These are phyloP conservation scores for Penicillium cinerascens DNA, from an alignment of 495 filamentous ascomycete species.

Conservation along the genomic window DNA sequence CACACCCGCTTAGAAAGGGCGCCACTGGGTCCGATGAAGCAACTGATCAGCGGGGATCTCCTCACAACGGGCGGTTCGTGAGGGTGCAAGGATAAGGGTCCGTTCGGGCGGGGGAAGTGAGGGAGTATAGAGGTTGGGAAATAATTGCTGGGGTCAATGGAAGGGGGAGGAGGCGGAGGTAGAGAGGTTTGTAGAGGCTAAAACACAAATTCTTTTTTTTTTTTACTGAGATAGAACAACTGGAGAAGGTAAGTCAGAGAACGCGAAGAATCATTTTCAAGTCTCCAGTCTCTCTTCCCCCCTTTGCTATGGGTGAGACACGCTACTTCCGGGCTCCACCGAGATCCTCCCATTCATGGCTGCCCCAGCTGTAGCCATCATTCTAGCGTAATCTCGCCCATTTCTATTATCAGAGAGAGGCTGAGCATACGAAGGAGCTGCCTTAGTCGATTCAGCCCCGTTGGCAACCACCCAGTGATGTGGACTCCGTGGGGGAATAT, in stretches of 20 bases:
- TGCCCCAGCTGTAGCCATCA: slow-evolving; percentile 18
- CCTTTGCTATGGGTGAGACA: slow-evolving; percentile 1
- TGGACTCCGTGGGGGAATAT: slow-evolving; percentile 10
- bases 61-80: slow-evolving; percentile 4
- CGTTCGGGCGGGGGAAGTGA: slow-evolving; percentile 6
- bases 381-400: slow-evolving; percentile 16
- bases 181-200: background rate
- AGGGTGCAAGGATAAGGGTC: background rate
- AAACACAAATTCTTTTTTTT: background rate
- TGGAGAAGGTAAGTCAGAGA: background rate
- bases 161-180: slow-evolving; percentile 1
- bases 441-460: slow-evolving; percentile 14
- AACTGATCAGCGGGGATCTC: slow-evolving; percentile 20
- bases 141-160: slow-evolving; percentile 9
- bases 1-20: slow-evolving; percentile 7
- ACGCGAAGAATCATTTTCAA: background rate
- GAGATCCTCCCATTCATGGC: slow-evolving; percentile 6
- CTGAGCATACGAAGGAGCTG: background rate
- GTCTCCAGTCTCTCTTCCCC: background rate
- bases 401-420: background rate
- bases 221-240: background rate
- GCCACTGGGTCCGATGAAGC: slow-evolving; percentile 16
- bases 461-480: slow-evolving; percentile 22
- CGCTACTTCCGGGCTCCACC: background rate
- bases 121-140: slow-evolving; percentile 5